Conservation (phyloP, 345 rosid genomes). For the Gossypium stocksii region DNA sequence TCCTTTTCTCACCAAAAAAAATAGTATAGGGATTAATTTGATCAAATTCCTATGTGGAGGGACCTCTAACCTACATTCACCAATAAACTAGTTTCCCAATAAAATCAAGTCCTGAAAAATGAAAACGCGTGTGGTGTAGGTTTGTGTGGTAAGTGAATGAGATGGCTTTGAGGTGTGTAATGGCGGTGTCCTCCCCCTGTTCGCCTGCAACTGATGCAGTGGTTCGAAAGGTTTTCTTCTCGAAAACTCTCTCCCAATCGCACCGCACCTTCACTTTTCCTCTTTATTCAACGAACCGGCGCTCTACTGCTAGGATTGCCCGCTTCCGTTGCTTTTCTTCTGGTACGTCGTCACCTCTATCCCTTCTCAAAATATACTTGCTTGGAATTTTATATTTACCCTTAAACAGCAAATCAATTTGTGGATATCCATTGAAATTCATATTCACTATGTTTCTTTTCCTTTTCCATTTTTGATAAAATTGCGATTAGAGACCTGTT, state of each 20-base stretch:
- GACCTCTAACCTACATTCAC: no score
- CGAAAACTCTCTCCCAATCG: background rate
- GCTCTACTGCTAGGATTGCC: slow-evolving; percentile 1
- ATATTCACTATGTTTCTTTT: background rate
- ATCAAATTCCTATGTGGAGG: no score
- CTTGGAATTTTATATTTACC: background rate
- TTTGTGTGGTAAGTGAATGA: background rate
- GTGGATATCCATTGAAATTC: background rate
- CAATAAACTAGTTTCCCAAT: no score
- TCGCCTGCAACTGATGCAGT: background rate
- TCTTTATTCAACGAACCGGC: background rate
- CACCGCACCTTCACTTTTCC: background rate
- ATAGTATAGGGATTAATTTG: no score
- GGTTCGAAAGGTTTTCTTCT: background rate
- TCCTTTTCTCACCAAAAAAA: no score
- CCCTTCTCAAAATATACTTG: background rate
- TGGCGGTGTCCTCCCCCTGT: slow-evolving; percentile 2
- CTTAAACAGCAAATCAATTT: background rate
- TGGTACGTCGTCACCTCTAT: slow-evolving; percentile 13
- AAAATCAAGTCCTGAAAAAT: background rate
- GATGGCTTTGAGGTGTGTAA: slow-evolving; percentile 16
- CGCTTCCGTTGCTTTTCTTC: slow-evolving; percentile 39
- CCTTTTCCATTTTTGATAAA: background rate
- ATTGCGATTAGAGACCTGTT: background rate
- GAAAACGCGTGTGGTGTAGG: background rate